These are phyloP conservation scores for Saitozyma podzolica DNA, from an alignment of 768 basidiomycete species.

Conservation along the genomic window DNA sequence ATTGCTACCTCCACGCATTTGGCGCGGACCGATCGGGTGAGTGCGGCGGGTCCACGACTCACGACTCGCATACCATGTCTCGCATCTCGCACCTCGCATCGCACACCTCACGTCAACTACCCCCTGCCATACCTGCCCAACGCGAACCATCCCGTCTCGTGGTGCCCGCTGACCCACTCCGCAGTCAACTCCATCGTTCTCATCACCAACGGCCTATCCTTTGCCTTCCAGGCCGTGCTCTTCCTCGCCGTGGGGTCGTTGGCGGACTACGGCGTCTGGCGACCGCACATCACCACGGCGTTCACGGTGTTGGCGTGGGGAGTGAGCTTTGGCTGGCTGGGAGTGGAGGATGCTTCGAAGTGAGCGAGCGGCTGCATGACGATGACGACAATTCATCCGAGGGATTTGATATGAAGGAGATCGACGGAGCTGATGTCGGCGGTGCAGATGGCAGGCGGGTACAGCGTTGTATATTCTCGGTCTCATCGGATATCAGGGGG, in stretches of 20 bases:
- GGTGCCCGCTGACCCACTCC: neutral
- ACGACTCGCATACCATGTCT: neutral
- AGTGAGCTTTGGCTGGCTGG: slow-evolving; percentile 76
- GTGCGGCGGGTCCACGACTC: neutral
- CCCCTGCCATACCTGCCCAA: neutral
- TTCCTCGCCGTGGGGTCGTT: slow-evolving; percentile 70
- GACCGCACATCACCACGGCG: slow-evolving; percentile 74
- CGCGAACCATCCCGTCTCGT: neutral
- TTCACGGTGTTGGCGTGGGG: slow-evolving; percentile 68
- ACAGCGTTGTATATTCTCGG: slow-evolving; percentile 35
- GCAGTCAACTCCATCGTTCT: slow-evolving; percentile 69
- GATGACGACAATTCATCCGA: neutral
- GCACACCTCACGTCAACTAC: neutral
- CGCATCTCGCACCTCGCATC: no score
- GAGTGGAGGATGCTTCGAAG: slow-evolving; percentile 53
- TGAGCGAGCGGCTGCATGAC: slow-evolving; percentile 34
- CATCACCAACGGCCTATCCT: slow-evolving; percentile 75
- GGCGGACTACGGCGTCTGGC: slow-evolving; percentile 81
- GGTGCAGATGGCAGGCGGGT: slow-evolving; percentile 38
- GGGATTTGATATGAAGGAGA: slow-evolving; percentile 54
- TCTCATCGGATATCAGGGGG: slow-evolving; percentile 75
- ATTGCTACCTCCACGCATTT: slow-evolving; percentile 33
- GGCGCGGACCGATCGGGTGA: slow-evolving; percentile 35
- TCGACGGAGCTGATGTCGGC: no score
- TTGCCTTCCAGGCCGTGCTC: slow-evolving; percentile 70